Evolutionary conservation across 1,139 yeast genomes (phyloP).

Genomic region (Lodderomyces margitis): DNA sequence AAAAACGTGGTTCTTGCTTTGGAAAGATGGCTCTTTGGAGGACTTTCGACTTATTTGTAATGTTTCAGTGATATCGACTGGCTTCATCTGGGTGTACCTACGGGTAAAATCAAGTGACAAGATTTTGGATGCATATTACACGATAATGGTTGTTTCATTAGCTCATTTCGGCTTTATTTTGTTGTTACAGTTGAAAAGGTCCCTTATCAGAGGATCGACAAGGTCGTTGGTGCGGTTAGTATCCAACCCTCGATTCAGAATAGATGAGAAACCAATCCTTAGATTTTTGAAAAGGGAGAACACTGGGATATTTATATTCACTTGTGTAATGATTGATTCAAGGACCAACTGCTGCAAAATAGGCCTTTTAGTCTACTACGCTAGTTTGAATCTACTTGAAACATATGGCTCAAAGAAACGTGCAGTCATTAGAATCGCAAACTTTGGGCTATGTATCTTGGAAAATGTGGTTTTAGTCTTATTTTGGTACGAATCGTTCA

Average conservation of each 20-base stretch:
- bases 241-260: constrained; percentile 6
- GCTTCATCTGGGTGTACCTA: constrained; percentile 11
- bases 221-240: constrained; percentile 4
- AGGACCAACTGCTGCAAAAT: constrained; percentile 6
- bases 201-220: background rate
- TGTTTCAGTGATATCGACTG: constrained; percentile 8
- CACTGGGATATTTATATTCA: constrained; percentile 12
- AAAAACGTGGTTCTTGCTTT: background rate
- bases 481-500: constrained; percentile 14
- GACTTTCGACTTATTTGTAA: constrained; percentile 13
- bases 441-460: constrained; percentile 11
- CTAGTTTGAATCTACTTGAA: constrained; percentile 10
- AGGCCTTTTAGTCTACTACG: constrained; percentile 9
- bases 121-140: constrained; percentile 9
- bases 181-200: constrained; percentile 6
- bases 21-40: constrained; percentile 10
- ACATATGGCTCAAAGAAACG: constrained; percentile 3
- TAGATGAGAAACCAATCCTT: constrained; percentile 5
- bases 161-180: constrained; percentile 7
- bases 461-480: constrained; percentile 10
- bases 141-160: constrained; percentile 8
- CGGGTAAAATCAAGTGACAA: constrained; percentile 5
- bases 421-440: constrained; percentile 2
- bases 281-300: constrained; percentile 10
- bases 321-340: constrained; percentile 12